phyloP scores from a whole-genome alignment of 352 stramenopile species.

The Phytophthora ramorum region DNA sequence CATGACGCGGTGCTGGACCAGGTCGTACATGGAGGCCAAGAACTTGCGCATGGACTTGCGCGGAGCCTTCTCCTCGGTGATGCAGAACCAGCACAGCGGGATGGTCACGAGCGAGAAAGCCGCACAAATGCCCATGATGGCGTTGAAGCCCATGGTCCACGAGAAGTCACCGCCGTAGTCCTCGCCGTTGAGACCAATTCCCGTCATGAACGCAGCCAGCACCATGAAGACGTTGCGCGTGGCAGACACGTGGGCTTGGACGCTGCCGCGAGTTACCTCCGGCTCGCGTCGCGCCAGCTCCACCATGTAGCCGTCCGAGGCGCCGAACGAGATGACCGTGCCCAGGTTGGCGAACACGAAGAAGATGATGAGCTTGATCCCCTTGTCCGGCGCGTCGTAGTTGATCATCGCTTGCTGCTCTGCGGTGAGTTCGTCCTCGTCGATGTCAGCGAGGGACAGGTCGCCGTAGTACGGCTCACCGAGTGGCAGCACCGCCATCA shows the following conservation, averaged over 20 bases:
- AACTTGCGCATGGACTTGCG: constrained; percentile 47
- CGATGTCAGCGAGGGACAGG: constrained; percentile 26
- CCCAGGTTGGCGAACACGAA: constrained; percentile 80
- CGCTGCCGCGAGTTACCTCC: constrained; percentile 45
- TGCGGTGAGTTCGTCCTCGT: constrained; percentile 36
- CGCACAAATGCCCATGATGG: constrained; percentile 52
- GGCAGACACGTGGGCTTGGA: constrained; percentile 47
- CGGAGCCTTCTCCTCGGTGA: constrained; percentile 43
- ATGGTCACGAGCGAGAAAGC: constrained; percentile 48
- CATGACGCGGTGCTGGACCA: constrained; percentile 57
- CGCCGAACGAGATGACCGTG: constrained; percentile 79
- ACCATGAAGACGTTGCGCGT: constrained; percentile 47
- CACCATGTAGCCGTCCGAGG: constrained; percentile 70
- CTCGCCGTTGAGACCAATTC: constrained; percentile 49
- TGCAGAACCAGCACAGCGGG: constrained; percentile 52
- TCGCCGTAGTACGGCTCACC: constrained; percentile 57
- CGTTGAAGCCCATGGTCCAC: constrained; percentile 64
- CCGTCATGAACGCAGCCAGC: constrained; percentile 52
- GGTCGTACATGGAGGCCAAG: constrained; percentile 45
- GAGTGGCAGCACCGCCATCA: constrained; percentile 59
- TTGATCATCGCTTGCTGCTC: constrained; percentile 51
- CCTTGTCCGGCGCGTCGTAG: constrained; percentile 42
- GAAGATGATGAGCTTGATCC: constrained; percentile 61
- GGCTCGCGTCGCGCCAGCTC: constrained; percentile 62
- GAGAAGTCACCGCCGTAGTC: constrained; percentile 60